These are phyloP conservation scores for Gardenia jasminoides DNA, from an alignment of 257 asterid genomes.

Conservation along the genomic window DNA sequence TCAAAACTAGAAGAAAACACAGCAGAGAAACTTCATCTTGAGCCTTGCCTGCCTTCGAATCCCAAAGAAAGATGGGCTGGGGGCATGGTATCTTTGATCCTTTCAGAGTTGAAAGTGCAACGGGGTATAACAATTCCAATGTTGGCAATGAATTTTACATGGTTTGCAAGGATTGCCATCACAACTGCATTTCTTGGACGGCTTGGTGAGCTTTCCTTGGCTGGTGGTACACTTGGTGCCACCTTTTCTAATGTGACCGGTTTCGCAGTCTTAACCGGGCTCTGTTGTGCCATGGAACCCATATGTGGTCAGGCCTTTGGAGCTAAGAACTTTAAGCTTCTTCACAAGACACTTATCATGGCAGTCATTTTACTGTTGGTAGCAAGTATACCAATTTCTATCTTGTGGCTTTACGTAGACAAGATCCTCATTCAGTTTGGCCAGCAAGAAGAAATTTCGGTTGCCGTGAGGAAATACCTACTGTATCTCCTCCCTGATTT, in stretches of 20 bases:
- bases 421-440: slow-evolving; percentile 60
- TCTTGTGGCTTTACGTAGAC: slow-evolving; percentile 79
- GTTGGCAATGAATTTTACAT: slow-evolving; percentile 60
- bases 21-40: slow-evolving; percentile 10
- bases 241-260: slow-evolving; percentile 81
- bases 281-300: slow-evolving; percentile 83
- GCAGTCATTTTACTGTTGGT: slow-evolving; percentile 40
- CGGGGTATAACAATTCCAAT: slow-evolving; percentile 53
- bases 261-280: slow-evolving; percentile 67
- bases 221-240: slow-evolving; percentile 74
- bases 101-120: slow-evolving; percentile 63
- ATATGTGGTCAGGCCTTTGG: slow-evolving; percentile 96
- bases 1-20: slow-evolving; percentile 17
- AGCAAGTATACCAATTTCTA: slow-evolving; percentile 50
- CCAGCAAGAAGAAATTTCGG: slow-evolving; percentile 59
- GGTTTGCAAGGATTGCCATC: slow-evolving; percentile 75
- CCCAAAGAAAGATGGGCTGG: slow-evolving; percentile 23
- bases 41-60: not conserved
- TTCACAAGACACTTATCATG: slow-evolving; percentile 75
- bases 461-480: slow-evolving; percentile 51
- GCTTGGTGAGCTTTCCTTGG: slow-evolving; percentile 63
- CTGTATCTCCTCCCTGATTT: slow-evolving; percentile 70
- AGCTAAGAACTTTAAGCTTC: slow-evolving; percentile 69
- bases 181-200: slow-evolving; percentile 87
- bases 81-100: slow-evolving; percentile 10